These are phyloP conservation scores for Ophiostoma novo-ulmi DNA, from an alignment of 2,329 filamentous ascomycete genomes.

Conservation along the genomic window DNA sequence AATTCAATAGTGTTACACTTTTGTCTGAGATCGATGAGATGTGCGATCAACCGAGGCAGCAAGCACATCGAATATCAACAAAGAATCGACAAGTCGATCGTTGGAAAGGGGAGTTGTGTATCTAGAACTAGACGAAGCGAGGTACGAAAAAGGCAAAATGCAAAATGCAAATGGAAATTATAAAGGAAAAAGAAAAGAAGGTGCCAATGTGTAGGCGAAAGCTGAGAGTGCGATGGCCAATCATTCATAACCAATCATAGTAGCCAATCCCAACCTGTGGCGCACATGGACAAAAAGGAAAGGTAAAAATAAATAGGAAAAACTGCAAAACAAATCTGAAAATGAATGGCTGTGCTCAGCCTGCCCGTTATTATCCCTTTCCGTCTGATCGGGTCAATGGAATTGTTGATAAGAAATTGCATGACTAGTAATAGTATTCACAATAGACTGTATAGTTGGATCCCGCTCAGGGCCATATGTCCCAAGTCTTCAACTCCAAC, in stretches of 20 bases:
- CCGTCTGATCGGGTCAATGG: not conserved
- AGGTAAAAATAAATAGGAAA: not conserved
- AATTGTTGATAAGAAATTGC: no score
- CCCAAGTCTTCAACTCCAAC: no score
- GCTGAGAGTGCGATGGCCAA: not conserved
- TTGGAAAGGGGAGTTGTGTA: no score
- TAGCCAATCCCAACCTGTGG: not conserved
- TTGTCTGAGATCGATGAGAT: slow-evolving; percentile 1
- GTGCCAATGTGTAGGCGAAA: no score
- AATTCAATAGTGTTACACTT: not conserved
- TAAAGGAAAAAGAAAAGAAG: no score
- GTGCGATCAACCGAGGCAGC: not conserved
- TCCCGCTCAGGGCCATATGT: not conserved
- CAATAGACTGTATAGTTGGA: not conserved
- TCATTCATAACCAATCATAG: not conserved
- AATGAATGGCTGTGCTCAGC: slow-evolving; percentile 3
- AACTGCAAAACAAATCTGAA: not conserved
- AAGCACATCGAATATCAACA: not conserved
- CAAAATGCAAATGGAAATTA: no score
- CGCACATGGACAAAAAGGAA: not conserved
- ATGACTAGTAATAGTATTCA: no score
- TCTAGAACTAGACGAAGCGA: no score
- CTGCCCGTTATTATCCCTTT: not conserved
- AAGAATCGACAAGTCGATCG: no score
- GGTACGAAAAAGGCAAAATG: no score